Base-by-base conservation (phyloP, 345 rosid species). In the Fremontodendron californicum region DNA sequence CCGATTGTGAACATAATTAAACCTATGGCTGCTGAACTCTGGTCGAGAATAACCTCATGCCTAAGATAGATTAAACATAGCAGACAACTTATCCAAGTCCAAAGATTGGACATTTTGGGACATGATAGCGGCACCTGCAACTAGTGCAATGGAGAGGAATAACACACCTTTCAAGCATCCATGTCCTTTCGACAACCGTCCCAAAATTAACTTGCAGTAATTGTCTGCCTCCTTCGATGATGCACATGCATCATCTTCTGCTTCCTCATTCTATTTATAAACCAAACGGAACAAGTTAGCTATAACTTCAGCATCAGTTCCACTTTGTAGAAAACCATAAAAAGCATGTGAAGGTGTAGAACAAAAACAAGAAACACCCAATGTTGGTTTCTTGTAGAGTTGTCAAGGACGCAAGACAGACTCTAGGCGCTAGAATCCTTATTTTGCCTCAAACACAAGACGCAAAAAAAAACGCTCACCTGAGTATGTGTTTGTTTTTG, bases 181-280 rank as follows among this genome's bases (percentile, higher is more conserved):
- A 39, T 78, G 82, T 66, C 90, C 79, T 35, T 61, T 72, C 0
- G 86, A 84, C 18, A 80, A 12, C 15, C 33, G 71, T 23, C 90
- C 84, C 80, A 81, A 61, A 19, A 89, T 60, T 33, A 66, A 77
- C 78, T 86, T 89, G 84, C 90, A 84, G 75, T 79, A 86, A 81
- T 84, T 82, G 84, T 88, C 86, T 5, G 89, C 87, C 9, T 88
- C 87, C 81, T 79, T 86, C 74, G 85, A 60, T 40, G 71, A 61
- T 42, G 84, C 77, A 13, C 27, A 29, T 27, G 62, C 58, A 23
- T 82, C 54, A 4, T 75, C 81, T 63, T 73, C 79, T 49, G 77
- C 87, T 75, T 78, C 70, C 89, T 81, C 86, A 42, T 89, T 89
- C 93, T 89, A 60, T 73, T 60, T 6, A 11, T 45, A 77, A 42